phyloP scores from a whole-genome alignment of 2,329 filamentous ascomycete genomes.

The Ceratocystis harringtonii region DNA sequence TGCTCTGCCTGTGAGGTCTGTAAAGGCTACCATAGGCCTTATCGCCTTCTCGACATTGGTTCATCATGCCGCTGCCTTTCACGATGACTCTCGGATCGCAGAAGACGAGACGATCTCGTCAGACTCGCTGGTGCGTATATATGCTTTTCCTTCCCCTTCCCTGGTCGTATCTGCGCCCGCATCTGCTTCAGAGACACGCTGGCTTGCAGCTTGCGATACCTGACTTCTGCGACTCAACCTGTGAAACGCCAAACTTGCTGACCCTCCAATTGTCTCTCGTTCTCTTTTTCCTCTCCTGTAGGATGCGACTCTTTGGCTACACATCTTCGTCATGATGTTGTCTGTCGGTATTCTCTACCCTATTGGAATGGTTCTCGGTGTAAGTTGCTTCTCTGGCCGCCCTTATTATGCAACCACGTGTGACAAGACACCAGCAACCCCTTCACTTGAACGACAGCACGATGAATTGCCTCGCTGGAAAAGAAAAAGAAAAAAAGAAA shows the following conservation, averaged over 20 bases:
- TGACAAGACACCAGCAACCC: neutral
- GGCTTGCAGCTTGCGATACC: neutral
- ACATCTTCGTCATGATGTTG: constrained; percentile 77
- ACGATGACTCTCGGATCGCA: constrained; percentile 13
- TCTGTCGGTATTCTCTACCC: constrained; percentile 89
- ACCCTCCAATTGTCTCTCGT: neutral
- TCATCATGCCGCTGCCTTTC: constrained; percentile 9
- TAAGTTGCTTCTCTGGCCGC: constrained; percentile 31
- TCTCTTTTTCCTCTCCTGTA: constrained; percentile 21
- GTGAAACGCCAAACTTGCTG: constrained; percentile 1
- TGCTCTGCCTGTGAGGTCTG: neutral
- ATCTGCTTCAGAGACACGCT: neutral
- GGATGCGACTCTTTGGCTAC: constrained; percentile 81
- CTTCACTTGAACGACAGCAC: neutral
- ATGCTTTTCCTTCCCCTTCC: neutral
- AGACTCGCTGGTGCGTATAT: constrained; percentile 8
- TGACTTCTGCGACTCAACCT: neutral
- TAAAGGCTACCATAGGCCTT: constrained; percentile 11
- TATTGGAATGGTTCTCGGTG: constrained; percentile 85
- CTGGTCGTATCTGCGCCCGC: neutral
- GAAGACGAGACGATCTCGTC: constrained; percentile 15
- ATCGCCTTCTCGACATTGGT: constrained; percentile 11
- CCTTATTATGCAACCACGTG: neutral
- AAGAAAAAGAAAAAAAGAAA: no score
- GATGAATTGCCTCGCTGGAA: neutral